Base-by-base conservation (phyloP, 2,329 filamentous ascomycete genomes). In the Incumbomyces delicatus region DNA sequence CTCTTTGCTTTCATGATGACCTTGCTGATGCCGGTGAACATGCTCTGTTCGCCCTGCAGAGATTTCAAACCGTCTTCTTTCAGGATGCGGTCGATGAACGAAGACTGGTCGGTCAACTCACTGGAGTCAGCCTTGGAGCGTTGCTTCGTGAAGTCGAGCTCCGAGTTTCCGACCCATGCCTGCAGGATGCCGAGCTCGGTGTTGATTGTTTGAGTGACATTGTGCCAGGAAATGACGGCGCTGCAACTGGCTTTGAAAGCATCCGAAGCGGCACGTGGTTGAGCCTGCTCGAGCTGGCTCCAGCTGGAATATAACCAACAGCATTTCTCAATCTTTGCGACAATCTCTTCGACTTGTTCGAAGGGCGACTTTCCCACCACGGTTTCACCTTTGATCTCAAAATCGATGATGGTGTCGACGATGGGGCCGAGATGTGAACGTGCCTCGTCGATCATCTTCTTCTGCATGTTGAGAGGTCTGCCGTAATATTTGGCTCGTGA, bases 21-120 rank as follows among this genome's bases (percentile, higher is more conserved):
- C 53, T 77, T 79, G 30, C 86, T 83, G 53, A 98, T 83, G 13
- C 85, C 83, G 44, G 81, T 74, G 41, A 98, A 78, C 75, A 98
- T 89, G 63, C 87, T 94, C 56, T 80, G 78, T 47, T 73, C 67
- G 41, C 88, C 85, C 64, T 95, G 90, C 20, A 98, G 72, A 1
- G 89, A 95, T 58, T 88, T 90, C 40, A 98, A 73, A 1, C 88
- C 89, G 61, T 96, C 92, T 64, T 96, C 90, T 61, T 96, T 96
- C 71, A 98, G 77, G 22, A 98, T 78, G 36, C 90, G 79, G 63
- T 98, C 92, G 47, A 98, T 78, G 65, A 98, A 98, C 0, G 88
- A 94, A 0, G 87, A 83, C 57, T 95, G 89, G 59, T 96, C 90
- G 20, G 81, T 81, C 40, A 95, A 77, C 48, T 87, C 85, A 50